Conservation (phyloP, 192 early-diverging fungal species). For the Rhizophagus sp. region DNA sequence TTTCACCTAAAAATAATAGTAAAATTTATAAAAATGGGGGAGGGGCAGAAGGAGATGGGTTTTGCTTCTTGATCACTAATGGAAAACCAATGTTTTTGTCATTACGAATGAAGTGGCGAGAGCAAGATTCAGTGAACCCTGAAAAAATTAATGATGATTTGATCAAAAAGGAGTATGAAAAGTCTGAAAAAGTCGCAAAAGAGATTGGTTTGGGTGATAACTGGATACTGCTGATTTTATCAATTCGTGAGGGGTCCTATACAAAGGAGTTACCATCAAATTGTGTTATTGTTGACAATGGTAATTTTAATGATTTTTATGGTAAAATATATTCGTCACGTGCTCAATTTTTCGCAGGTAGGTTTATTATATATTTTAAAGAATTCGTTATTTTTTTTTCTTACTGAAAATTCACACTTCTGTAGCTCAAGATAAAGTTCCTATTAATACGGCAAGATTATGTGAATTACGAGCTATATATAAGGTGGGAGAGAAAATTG, state of each 20-base stretch:
- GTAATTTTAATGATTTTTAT: constrained; percentile 4
- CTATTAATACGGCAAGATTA: no score
- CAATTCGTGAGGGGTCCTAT: not conserved
- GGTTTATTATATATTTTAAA: not conserved
- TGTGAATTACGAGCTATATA: no score
- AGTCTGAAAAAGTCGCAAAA: not conserved
- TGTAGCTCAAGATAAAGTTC: no score
- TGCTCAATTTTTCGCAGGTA: constrained; percentile 17
- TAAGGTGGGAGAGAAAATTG: no score
- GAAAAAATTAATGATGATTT: not conserved
- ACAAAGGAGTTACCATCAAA: not conserved
- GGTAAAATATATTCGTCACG: not conserved
- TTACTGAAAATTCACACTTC: no score
- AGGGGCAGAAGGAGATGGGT: not conserved
- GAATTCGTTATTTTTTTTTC: no score
- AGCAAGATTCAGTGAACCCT: not conserved
- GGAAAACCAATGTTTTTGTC: not conserved
- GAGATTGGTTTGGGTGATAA: not conserved
- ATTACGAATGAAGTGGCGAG: not conserved
- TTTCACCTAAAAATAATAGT: not conserved
- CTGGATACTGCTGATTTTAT: not conserved
- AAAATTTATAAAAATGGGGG: not conserved
- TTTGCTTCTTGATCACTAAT: not conserved
- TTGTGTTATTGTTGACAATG: not conserved
- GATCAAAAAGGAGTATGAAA: not conserved